Conservation (phyloP, 2,329 filamentous ascomycete genomes). For the Sclerotinia glacialis region DNA sequence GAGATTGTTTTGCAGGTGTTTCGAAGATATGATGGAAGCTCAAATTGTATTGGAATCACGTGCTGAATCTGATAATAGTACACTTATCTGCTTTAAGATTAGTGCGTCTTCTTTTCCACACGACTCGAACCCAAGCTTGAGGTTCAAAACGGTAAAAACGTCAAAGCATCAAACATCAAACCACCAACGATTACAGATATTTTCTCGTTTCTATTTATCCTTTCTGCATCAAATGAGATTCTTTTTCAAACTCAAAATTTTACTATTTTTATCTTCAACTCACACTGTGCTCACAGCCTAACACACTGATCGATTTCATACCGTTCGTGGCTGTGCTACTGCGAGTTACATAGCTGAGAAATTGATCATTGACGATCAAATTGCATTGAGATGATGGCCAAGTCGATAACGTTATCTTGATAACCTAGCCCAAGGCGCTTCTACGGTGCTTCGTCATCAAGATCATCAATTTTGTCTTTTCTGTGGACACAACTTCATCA, state of each 20-base stretch:
- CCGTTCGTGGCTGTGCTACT: conserved; percentile 1
- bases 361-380: conserved; percentile 6
- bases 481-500: conserved; percentile 4
- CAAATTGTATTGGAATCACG: background rate
- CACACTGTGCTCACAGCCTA: too few relatives aligned
- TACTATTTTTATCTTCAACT: background rate
- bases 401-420: background rate
- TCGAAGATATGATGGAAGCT: background rate
- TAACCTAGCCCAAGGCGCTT: background rate
- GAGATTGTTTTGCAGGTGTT: too few relatives aligned
- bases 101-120: background rate
- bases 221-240: background rate
- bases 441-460: background rate
- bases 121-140: conserved; percentile 1
- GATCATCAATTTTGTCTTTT: background rate
- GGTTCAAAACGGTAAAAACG: conserved; percentile 5
- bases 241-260: background rate
- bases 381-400: conserved; percentile 5
- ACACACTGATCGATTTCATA: background rate
- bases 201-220: background rate
- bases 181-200: background rate
- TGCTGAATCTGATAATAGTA: background rate
- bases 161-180: background rate
- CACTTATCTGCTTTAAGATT: background rate
- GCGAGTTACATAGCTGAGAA: background rate